Evolutionary conservation across 2,329 filamentous ascomycete species (phyloP), one percentile per base, ranked within the genome.

Genomic region (Knoxdaviesia capensis): DNA sequence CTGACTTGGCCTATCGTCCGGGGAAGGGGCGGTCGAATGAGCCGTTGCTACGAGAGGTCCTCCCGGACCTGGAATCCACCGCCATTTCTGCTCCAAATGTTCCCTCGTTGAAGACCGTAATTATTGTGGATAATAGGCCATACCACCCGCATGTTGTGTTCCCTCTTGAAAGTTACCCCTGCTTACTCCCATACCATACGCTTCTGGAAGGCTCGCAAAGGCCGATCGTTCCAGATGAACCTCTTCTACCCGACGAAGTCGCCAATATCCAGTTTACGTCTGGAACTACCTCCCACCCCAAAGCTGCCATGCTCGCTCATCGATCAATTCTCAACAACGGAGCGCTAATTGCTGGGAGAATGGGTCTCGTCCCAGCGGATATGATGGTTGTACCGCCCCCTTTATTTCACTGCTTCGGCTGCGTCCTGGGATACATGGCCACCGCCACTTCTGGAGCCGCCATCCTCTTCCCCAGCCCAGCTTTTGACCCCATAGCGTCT

Each of bases 211-310:
- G 55, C 10, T 56, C 58, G 0, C 48, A 53, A 2, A 45, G 51
- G 0, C 11, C 54, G 2, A 51, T 74, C 2, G 52, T 46, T 20
- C 68, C 69, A 0, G 63, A 68, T 42, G 43, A 56, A 29, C 61
- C 62, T 0, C 63, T 79, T 1, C 49, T 64, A 10, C 65, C 75
- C 0, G 56, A 71, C 46, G 88, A 96, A 41, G 75, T 80, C 3
- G 78, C 92, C 49, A 96, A 94, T 55, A 94, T 96, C 48, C 88
- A 96, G 57, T 96, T 96, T 62, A 98, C 90, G 0, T 88, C 80
- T 0, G 90, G 88, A n/a, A 96, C 90, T 0, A 96, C 90, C 0
- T 83, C 82, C 1, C 67, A 72, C 52, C 88, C 87, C 28, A 96
- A 96, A 61, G 90, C 90, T 0, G 88, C 88, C 1, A 92, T 86